These are phyloP conservation scores for Kondoa malvinella DNA, from an alignment of 768 basidiomycete species.

Conservation along the genomic window DNA sequence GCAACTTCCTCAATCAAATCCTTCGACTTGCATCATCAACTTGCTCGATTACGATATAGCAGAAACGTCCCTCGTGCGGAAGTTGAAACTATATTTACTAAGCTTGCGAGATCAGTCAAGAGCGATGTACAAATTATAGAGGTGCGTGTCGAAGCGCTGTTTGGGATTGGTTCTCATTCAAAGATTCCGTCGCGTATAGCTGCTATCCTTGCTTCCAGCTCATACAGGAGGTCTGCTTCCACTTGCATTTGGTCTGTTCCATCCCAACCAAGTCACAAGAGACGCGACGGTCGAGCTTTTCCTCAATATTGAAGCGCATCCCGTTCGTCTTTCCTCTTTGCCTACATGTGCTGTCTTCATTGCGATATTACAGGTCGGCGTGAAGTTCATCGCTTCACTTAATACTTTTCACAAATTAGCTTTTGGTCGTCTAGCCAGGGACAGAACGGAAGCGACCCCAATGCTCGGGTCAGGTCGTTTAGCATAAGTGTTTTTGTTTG, in stretches of 20 bases:
- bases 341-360: not conserved
- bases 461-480: not conserved
- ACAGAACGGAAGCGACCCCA: not conserved
- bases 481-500: too few species aligned
- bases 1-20: slow-evolving; percentile 49
- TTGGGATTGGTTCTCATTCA: slow-evolving; percentile 14
- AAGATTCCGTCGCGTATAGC: slow-evolving; percentile 36
- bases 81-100: slow-evolving; percentile 53
- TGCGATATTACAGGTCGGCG: slow-evolving; percentile 45
- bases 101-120: slow-evolving; percentile 52
- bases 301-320: slow-evolving; percentile 54
- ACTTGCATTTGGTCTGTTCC: slow-evolving; percentile 77
- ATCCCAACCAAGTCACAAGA: slow-evolving; percentile 58
- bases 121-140: slow-evolving; percentile 79
- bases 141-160: slow-evolving; percentile 36
- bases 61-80: slow-evolving; percentile 59
- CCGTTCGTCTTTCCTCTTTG: slow-evolving; percentile 39
- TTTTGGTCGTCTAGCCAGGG: slow-evolving; percentile 47
- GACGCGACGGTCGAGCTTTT: slow-evolving; percentile 70
- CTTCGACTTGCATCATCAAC: slow-evolving; percentile 72
- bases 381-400: slow-evolving; percentile 54
- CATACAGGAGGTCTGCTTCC: slow-evolving; percentile 69
- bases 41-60: slow-evolving; percentile 57
- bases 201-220: slow-evolving; percentile 59
- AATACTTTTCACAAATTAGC: slow-evolving; percentile 83